Base-by-base conservation (phyloP, 2,329 filamentous ascomycete genomes). In the Fusarium agapanthi region DNA sequence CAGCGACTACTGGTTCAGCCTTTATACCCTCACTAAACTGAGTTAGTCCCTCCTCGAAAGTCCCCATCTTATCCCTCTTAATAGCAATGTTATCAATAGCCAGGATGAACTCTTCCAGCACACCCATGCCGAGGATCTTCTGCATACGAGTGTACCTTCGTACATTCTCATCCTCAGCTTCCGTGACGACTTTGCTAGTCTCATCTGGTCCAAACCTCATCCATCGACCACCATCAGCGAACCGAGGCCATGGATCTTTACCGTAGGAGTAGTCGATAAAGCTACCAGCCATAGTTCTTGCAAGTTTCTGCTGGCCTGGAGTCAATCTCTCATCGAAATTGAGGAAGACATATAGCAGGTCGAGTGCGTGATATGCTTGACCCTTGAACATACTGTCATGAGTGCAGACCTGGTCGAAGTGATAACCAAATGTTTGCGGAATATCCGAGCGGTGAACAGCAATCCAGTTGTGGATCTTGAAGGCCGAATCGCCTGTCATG, bases 221-320 rank as follows among this genome's bases (percentile, higher is more conserved):
- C 69, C 69, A 73, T 3, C 20, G 28, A 7, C 11, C 14, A 34
- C 44, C 40, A 2, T 65, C 47, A 3, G 26, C 12, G 11, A 65
- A 24, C 5, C 66, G 47, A 22, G 59, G 45, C 71, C 71, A 73
- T 3, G 71, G 69, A 14, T 62, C 71, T 28, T 50, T 63, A 2
- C 69, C 69, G 6, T 65, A 61, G 5, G 69, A 57, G 32, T 65
- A 74, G 14, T 74, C 67, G 3, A 74, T 55, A 24, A 74, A 74
- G 30, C 65, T 45, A 4, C 48, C 20, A 1, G 67, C 63, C 62
- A 74, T 63, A 2, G 22, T 34, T 18, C 58, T 53, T 5, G 54
- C 67, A 1, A 73, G 32, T 2, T 61, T 48, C 10, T 38, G 59
- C 22, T 72, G 62, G 4, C 30, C 56, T 15, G 43, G 22, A 0